A percentile compares a stretch with the other conserved stretches of the same genome.
phyloP scores from a whole-genome alignment of 345 rosid genomes.

The Citrus australasica region DNA sequence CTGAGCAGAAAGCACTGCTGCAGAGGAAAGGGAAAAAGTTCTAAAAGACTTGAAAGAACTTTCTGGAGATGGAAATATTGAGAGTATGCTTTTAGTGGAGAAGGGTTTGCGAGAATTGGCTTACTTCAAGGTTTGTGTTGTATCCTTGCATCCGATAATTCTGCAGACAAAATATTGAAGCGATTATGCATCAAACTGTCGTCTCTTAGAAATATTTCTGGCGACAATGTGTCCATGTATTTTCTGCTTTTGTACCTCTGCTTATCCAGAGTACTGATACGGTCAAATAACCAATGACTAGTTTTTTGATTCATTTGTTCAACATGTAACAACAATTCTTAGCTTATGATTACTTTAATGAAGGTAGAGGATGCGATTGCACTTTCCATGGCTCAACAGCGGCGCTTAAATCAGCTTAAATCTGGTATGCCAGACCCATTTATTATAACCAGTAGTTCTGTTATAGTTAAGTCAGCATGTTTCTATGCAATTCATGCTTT shows the following conservation, averaged over 20 bases:
- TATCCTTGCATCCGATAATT: slow-evolving; percentile 13
- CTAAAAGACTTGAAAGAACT: slow-evolving; percentile 34
- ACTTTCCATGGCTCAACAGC: slow-evolving; percentile 66
- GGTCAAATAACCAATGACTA: not conserved
- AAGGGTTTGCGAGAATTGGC: slow-evolving; percentile 84
- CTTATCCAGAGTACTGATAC: not conserved
- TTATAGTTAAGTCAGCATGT: not conserved
- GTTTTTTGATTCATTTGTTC: too few species aligned
- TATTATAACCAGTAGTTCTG: not conserved
- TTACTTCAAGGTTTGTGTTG: slow-evolving; percentile 58
- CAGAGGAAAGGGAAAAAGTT: slow-evolving; percentile 44
- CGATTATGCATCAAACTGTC: not conserved
- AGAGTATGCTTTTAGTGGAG: slow-evolving; percentile 84
- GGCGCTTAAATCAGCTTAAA: slow-evolving; percentile 42
- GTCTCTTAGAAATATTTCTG: not conserved
- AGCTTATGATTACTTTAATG: not conserved
- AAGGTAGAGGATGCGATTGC: slow-evolving; percentile 79
- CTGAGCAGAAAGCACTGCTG: slow-evolving; percentile 38
- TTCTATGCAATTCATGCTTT: not conserved
- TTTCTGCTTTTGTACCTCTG: not conserved
- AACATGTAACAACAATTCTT: too few species aligned
- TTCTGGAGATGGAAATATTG: slow-evolving; percentile 64
- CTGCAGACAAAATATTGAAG: not conserved
- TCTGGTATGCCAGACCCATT: slow-evolving; percentile 31
- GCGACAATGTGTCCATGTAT: not conserved